phyloP scores from a whole-genome alignment of 2,329 filamentous ascomycete genomes.

The Cladosporium sp. region DNA sequence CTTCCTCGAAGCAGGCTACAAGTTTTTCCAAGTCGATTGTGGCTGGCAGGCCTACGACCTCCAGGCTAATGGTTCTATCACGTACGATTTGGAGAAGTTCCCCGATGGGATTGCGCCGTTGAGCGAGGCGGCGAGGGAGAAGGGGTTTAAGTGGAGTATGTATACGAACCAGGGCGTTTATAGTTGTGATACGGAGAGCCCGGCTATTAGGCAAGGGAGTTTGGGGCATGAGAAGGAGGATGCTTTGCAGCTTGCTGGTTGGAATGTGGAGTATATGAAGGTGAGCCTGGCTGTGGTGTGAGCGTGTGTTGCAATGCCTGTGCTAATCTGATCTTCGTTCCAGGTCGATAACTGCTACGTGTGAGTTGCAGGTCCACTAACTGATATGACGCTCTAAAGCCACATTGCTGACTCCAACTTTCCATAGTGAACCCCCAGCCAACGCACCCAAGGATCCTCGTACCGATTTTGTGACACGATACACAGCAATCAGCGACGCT shows the following conservation, averaged over 20 bases:
- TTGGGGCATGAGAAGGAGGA: slow-evolving; percentile 60
- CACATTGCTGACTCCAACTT: not conserved
- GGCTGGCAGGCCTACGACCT: slow-evolving; percentile 55
- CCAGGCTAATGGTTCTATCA: slow-evolving; percentile 46
- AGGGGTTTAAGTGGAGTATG: slow-evolving; percentile 52
- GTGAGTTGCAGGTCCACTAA: not conserved
- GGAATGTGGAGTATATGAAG: slow-evolving; percentile 62
- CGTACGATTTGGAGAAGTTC: slow-evolving; percentile 46
- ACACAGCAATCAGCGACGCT: slow-evolving; percentile 28
- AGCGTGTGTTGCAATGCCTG: not conserved
- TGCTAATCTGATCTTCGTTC: not conserved
- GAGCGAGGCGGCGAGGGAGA: slow-evolving; percentile 51
- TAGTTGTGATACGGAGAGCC: slow-evolving; percentile 32
- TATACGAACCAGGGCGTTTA: slow-evolving; percentile 43
- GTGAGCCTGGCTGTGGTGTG: not conserved
- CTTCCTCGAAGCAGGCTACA: slow-evolving; percentile 51
- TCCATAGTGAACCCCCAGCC: slow-evolving; percentile 15
- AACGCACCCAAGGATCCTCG: slow-evolving; percentile 34
- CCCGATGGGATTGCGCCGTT: slow-evolving; percentile 52
- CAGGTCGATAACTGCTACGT: slow-evolving; percentile 37
- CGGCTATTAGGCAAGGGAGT: slow-evolving; percentile 38
- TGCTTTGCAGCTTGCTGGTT: slow-evolving; percentile 57
- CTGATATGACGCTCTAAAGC: not conserved
- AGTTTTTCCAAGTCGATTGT: slow-evolving; percentile 55
- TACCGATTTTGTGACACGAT: slow-evolving; percentile 32